Base-by-base conservation (phyloP, 2,329 filamentous ascomycete genomes). In the Phyllosticta ampelicida region DNA sequence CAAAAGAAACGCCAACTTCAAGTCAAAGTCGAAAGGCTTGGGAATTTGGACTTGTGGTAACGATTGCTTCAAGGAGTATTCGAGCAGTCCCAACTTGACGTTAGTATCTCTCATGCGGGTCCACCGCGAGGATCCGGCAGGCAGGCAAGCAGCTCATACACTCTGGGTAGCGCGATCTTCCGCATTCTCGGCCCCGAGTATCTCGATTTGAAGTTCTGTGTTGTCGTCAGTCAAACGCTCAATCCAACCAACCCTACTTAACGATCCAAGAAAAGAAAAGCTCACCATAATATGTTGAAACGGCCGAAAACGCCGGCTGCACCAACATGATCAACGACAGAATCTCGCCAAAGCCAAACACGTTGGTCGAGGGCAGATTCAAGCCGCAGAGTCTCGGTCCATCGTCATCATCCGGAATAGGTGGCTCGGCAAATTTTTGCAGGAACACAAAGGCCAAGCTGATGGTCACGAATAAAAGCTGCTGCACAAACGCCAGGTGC, bases 261-360 rank as follows among this genome's bases (percentile, higher is more conserved):
- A 26, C 8, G 4, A 8, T n/a, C 11, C 30, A 36, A 79, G 65
- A 65, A 75, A 56, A 78, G 79, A 66, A 78, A 78, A 65, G 66
- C 70, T 9, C 66, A 66, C 54, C 53, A 11, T 54, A 54, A 16
- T 54, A 54, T 5, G 53, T 48, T 5, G 19, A 18, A 11, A 48
- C 20, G 13, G n/a, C 53, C 9, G 53, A 54, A n/a, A 56, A 29
- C 9, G 48, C 23, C 16, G 54, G 48, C 23, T 56, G 54, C 13
- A 50, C 49, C 26, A 51, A 49, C 48, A 56, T 18, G 11, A 56
- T 51, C 29, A 56, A 51, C 11, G 55, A 30, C 9, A 56, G 29
- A n/a, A 56, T 56, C 49, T 56, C 48, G 5, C 48, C 48, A 21
- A 52, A 56, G 13, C 55, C 55, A 48, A 28, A 52, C 29, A 44